Evolutionary conservation across 179 eudicot genomes (phyloP).

Genomic region (Patellifolia procumbens): DNA sequence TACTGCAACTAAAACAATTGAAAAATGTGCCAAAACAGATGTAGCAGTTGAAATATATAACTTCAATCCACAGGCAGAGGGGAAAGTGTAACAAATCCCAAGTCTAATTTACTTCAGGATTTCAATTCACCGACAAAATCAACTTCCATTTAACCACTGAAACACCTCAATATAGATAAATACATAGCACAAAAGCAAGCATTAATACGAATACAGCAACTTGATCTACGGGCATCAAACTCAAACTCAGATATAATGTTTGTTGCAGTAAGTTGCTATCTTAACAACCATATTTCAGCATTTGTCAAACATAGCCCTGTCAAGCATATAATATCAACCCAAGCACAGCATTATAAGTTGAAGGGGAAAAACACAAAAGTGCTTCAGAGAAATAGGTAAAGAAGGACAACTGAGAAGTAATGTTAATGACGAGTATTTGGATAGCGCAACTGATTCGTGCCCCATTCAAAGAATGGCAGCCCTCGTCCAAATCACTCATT

Average conservation of each 20-base stretch:
- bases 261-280: background rate
- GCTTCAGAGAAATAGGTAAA: slow-evolving; percentile 76
- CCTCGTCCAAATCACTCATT: slow-evolving; percentile 81
- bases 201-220: background rate
- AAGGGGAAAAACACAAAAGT: slow-evolving; percentile 52
- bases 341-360: background rate
- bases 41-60: too few relatives aligned
- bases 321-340: background rate
- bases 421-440: slow-evolving; percentile 96
- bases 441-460: slow-evolving; percentile 91
- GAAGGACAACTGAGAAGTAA: slow-evolving; percentile 91
- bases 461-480: slow-evolving; percentile 89
- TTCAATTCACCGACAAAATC: too few relatives aligned
- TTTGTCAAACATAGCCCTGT: background rate
- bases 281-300: too few relatives aligned
- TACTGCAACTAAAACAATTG: background rate
- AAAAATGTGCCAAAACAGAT: background rate
- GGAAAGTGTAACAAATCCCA: too few relatives aligned
- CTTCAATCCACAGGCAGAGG: too few relatives aligned
- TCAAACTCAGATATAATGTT: background rate
- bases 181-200: too few relatives aligned
- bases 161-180: too few relatives aligned
- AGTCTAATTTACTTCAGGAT: too few relatives aligned
- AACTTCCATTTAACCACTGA: too few relatives aligned
- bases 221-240: background rate